Percentiles rank a stretch among this genome's conserved stretches.
phyloP scores from a whole-genome alignment of 2,329 filamentous ascomycete genomes.

The Cercospora sp. region DNA sequence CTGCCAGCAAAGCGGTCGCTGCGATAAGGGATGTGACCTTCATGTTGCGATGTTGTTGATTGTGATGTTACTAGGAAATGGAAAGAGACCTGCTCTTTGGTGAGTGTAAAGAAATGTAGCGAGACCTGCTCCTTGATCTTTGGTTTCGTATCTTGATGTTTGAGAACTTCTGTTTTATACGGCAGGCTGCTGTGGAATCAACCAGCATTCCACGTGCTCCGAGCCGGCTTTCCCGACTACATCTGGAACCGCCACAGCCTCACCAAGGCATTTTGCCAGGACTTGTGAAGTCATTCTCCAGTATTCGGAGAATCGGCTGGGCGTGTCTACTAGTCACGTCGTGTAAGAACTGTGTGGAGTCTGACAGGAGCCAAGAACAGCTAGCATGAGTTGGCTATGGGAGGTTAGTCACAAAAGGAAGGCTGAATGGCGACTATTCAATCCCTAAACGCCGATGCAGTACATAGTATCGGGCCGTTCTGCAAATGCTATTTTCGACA shows the following conservation, averaged over 20 bases:
- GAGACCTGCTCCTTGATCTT: not conserved
- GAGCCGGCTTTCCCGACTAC: not conserved
- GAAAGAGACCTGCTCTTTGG: not conserved
- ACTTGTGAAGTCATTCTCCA: not conserved
- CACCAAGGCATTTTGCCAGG: not conserved
- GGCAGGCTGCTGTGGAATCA: not conserved
- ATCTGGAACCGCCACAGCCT: not conserved
- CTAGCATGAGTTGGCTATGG: not conserved
- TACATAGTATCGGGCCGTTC: not conserved
- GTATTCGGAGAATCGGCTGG: not conserved
- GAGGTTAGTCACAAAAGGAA: not conserved
- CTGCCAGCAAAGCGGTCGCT: not conserved
- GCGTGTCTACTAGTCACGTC: not conserved
- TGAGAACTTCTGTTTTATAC: not conserved
- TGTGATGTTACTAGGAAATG: not conserved
- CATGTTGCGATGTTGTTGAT: not conserved
- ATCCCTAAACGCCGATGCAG: not conserved
- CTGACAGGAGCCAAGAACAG: not conserved
- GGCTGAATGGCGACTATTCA: not conserved
- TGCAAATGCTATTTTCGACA: not conserved
- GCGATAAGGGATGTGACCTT: conserved; percentile 1
- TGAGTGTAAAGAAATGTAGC: not conserved
- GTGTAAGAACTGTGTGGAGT: not conserved
- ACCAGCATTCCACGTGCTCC: not conserved
- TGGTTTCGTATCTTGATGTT: not conserved